Evolutionary conservation across 75 land plant genomes (phyloP), one percentile per base, ranked within the genome.

Genomic region (Gnetum montanum): DNA sequence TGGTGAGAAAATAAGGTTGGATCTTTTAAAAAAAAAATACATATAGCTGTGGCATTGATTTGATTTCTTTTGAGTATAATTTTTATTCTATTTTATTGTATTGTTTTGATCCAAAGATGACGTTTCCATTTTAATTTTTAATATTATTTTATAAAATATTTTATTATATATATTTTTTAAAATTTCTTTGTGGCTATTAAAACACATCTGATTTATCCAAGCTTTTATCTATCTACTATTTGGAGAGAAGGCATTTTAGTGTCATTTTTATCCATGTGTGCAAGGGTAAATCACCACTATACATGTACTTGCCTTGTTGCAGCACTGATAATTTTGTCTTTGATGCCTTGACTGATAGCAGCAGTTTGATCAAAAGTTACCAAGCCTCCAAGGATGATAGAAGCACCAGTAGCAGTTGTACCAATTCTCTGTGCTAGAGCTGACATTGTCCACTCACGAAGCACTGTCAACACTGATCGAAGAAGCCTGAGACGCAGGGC

Each of bases 371-470:
- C 85, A 35, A 47, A 31, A 25, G 72, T 70, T 4, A 67, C 65
- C 12, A 63, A 15, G 30, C 83, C 85, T 54, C 80, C 81, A 25
- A 83, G 57, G 50, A 80, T 47, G 6, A 84, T 54, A 35, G 81
- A 68, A 13, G 81, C 67, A 10, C 87, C 83, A 40, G 51, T 59
- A 6, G 78, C 25, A 55, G 62, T 81, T 37, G 83, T 75, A 30
- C 85, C 96, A 78, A 82, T 68, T 46, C 60, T 74, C 31, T 83
- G 66, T 7, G 84, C 76, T 45, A 75, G 78, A 8, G 60, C 65
- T 27, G 81, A 61, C 51, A 77, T 62, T 28, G 78, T 60, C 99
- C 96, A 95, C 49, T 95, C 99, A 49, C 88, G 81, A 70, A 95
- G 84, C 34, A 95, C 78, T 22, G 78, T 73, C n/a, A 94, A 73